A percentile compares a stretch with the other conserved stretches of the same genome.
These are phyloP conservation scores for Lactifluus volemus DNA, from an alignment of 768 basidiomycete genomes.

Conservation along the genomic window DNA sequence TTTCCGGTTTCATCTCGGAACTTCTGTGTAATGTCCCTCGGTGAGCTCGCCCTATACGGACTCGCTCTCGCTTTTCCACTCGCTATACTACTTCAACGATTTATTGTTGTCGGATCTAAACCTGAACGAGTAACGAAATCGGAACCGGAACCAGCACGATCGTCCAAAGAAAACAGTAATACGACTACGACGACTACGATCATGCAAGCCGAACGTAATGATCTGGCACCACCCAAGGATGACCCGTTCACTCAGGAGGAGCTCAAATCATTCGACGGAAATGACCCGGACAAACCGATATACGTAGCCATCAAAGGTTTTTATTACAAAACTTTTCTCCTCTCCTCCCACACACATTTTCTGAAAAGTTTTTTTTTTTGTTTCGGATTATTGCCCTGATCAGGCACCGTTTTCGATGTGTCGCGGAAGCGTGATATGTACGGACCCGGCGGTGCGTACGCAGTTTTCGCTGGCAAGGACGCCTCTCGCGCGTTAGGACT, in stretches of 20 bases:
- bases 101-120: conserved; percentile 3
- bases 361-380: background rate
- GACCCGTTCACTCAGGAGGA: conserved; percentile 67
- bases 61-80: conserved; percentile 28
- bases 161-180: conserved; percentile 19
- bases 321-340: background rate
- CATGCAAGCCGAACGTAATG: conserved; percentile 58
- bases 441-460: conserved; percentile 70
- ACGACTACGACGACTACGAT: conserved; percentile 40
- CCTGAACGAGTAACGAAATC: background rate
- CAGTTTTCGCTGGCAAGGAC: conserved; percentile 90
- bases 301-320: conserved; percentile 90
- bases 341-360: background rate
- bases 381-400: background rate
- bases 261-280: conserved; percentile 66
- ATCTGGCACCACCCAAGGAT: conserved; percentile 64
- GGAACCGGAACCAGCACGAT: conserved; percentile 18
- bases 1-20: too few species aligned
- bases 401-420: conserved; percentile 89
- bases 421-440: conserved; percentile 80
- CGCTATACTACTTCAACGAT: conserved; percentile 22
- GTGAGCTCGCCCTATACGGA: conserved; percentile 24
- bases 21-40: conserved; percentile 14
- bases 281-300: conserved; percentile 56
- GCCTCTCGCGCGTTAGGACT: conserved; percentile 82